These are phyloP conservation scores for Paradendryphiella salina DNA, from an alignment of 2,329 filamentous ascomycete species.

Conservation along the genomic window DNA sequence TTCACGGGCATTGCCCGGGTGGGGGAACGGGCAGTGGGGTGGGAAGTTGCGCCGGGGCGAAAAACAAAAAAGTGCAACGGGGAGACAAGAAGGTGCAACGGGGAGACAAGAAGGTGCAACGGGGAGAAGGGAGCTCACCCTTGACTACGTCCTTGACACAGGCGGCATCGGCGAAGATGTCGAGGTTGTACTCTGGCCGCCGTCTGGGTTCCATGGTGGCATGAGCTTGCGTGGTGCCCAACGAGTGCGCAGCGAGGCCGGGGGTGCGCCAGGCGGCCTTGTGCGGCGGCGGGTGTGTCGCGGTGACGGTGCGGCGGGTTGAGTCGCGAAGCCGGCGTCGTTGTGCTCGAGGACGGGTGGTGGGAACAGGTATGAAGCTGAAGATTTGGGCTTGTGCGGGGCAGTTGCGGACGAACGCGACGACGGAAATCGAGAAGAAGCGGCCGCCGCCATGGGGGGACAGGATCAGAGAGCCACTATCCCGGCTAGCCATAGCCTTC, in stretches of 20 bases:
- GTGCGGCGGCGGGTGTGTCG: slow-evolving; percentile 9
- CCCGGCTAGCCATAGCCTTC: slow-evolving; percentile 4
- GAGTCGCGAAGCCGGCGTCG: not conserved
- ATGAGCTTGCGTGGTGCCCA: slow-evolving; percentile 23
- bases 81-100: slow-evolving; percentile 3
- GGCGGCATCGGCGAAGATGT: slow-evolving; percentile 87
- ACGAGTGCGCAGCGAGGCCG: not conserved
- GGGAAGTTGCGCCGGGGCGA: slow-evolving; percentile 7
- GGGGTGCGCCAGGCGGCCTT: slow-evolving; percentile 19
- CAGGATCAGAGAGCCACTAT: slow-evolving; percentile 21
- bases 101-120: slow-evolving; percentile 3
- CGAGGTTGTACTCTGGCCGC: slow-evolving; percentile 87
- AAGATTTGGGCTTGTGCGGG: slow-evolving; percentile 19
- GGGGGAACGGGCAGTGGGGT: slow-evolving; percentile 15
- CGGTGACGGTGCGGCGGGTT: not conserved
- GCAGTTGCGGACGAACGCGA: slow-evolving; percentile 19
- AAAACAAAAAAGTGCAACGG: slow-evolving; percentile 5
- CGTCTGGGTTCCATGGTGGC: slow-evolving; percentile 64
- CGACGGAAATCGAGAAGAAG: slow-evolving; percentile 12
- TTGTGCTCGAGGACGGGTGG: not conserved
- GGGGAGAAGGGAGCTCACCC: slow-evolving; percentile 60
- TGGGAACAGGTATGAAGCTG: slow-evolving; percentile 13
- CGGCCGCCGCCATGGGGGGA: slow-evolving; percentile 21
- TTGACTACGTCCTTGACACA: slow-evolving; percentile 92
- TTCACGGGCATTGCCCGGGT: slow-evolving; percentile 7